A percentile compares a stretch with the other conserved stretches of the same genome.
Conservation (phyloP, 108 stramenopile species). For the Cylindrotheca closterium region DNA sequence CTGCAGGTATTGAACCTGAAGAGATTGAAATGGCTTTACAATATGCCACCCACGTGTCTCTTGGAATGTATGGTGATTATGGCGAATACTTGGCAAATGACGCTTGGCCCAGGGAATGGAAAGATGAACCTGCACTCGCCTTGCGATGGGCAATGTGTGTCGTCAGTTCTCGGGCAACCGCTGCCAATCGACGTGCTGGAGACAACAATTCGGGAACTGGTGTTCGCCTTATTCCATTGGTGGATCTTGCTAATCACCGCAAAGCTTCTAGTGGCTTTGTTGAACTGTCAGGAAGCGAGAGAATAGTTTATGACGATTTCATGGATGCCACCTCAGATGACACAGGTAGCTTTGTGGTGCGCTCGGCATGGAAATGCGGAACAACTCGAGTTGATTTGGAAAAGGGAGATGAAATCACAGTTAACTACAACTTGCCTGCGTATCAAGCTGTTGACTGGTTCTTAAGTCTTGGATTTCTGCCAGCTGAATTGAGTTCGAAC, state of each 20-base stretch:
- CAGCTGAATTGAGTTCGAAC: neutral
- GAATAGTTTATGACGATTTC: neutral
- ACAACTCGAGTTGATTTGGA: neutral
- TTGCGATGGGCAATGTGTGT: neutral
- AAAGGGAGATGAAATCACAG: neutral
- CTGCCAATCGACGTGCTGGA: neutral
- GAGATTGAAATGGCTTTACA: neutral
- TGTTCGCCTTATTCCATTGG: neutral
- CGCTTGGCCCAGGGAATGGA: neutral
- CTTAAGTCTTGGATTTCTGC: neutral
- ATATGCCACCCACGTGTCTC: neutral
- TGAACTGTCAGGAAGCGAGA: neutral
- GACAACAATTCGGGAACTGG: neutral
- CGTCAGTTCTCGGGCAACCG: neutral
- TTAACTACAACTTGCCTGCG: neutral
- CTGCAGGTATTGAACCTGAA: neutral
- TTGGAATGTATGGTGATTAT: neutral
- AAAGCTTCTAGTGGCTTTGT: neutral
- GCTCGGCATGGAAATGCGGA: neutral
- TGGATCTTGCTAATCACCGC: neutral
- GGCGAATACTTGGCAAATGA: neutral
- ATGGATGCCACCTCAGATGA: neutral
- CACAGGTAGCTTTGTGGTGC: neutral
- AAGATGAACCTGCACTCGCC: neutral
- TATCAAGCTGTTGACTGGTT: neutral